These are phyloP conservation scores for Neostapfia colusana DNA, from an alignment of 176 grass and related monocot genomes.

Conservation along the genomic window DNA sequence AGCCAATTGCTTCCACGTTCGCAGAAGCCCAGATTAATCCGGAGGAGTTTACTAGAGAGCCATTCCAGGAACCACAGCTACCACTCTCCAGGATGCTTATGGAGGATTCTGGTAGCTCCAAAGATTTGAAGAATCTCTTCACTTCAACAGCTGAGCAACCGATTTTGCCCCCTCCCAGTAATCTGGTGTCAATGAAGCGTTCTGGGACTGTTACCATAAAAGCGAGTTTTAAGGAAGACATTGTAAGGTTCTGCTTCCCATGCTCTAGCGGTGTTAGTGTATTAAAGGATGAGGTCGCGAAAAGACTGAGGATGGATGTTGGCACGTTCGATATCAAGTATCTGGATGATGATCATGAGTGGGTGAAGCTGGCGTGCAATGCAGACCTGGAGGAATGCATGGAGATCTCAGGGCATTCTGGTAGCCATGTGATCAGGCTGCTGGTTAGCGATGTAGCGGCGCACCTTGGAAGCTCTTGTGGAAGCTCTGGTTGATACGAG, in stretches of 20 bases:
- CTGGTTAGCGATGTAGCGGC: constrained; percentile 37
- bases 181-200: constrained; percentile 1
- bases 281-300: constrained; percentile 51
- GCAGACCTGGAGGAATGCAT: constrained; percentile 69
- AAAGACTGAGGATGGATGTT: constrained; percentile 52
- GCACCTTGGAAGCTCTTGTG: constrained; percentile 58
- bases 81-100: constrained; percentile 23
- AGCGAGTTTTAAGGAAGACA: constrained; percentile 56
- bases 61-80: constrained; percentile 25
- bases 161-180: not conserved
- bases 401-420: constrained; percentile 50
- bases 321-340: constrained; percentile 62
- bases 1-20: constrained; percentile 11
- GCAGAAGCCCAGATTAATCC: not conserved
- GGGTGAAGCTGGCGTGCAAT: constrained; percentile 60
- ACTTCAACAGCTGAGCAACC: constrained; percentile 25
- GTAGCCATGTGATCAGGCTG: constrained; percentile 49
- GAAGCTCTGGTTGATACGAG: constrained; percentile 43
- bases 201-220: constrained; percentile 53
- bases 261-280: constrained; percentile 20
- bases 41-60: not conserved
- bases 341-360: constrained; percentile 74
- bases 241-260: constrained; percentile 54
- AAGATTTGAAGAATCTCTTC: constrained; percentile 38
- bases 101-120: constrained; percentile 41